phyloP scores from a whole-genome alignment of 768 basidiomycete species.

The Piloderma croceum region DNA sequence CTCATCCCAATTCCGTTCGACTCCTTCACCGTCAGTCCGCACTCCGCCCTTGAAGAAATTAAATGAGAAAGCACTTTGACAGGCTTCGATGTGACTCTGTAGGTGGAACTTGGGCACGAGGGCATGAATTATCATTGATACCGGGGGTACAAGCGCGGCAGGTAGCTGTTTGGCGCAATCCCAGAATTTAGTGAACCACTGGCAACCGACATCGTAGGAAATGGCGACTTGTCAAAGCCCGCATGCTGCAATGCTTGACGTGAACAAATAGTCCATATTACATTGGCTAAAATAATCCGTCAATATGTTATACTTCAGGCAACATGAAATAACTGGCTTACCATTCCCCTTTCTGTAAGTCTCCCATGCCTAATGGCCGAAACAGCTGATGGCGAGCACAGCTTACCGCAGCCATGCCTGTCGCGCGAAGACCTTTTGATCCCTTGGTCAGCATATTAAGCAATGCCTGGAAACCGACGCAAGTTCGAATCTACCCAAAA shows the following conservation, averaged over 20 bases:
- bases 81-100: neutral
- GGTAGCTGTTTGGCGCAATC: neutral
- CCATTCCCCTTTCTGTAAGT: conserved; percentile 13
- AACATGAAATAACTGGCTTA: neutral
- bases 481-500: neutral
- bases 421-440: conserved; percentile 2
- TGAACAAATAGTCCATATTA: conserved; percentile 11
- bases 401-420: conserved; percentile 9
- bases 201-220: conserved; percentile 2
- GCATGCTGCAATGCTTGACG: neutral
- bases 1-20: neutral
- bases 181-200: neutral
- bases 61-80: neutral
- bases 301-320: conserved; percentile 1
- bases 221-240: neutral
- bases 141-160: neutral
- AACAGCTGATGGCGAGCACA: conserved; percentile 12
- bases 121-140: neutral
- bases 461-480: neutral
- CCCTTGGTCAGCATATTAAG: neutral
- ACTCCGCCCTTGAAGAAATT: neutral
- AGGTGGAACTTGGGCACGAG: neutral
- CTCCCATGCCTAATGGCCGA: conserved; percentile 7
- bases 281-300: conserved; percentile 4
- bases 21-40: neutral